A percentile compares a stretch with the other conserved stretches of the same genome.
phyloP scores from a whole-genome alignment of 306 rosid species.

The Fagus crenata region DNA sequence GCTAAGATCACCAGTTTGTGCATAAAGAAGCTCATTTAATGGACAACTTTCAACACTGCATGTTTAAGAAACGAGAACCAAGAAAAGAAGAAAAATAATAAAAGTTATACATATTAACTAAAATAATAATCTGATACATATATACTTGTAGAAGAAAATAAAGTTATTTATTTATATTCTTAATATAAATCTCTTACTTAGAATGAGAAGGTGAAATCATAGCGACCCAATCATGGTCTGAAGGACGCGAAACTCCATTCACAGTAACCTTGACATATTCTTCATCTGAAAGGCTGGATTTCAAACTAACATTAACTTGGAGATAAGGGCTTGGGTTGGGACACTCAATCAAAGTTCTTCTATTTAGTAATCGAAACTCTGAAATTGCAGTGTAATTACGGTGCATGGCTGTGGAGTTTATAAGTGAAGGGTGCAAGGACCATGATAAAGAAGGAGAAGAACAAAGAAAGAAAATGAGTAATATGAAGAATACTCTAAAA shows the following conservation, averaged over 20 bases:
- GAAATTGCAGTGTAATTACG: constrained; percentile 65
- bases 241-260: constrained; percentile 51
- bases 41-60: constrained; percentile 56
- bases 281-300: constrained; percentile 44
- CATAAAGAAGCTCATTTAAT: constrained; percentile 24
- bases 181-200: constrained; percentile 42
- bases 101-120: background rate
- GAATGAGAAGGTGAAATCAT: constrained; percentile 82
- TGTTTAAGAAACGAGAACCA: background rate
- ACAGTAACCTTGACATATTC: constrained; percentile 55
- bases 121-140: too few relatives aligned
- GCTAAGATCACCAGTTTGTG: constrained; percentile 72
- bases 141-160: too few relatives aligned
- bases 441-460: constrained; percentile 21
- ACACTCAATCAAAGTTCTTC: constrained; percentile 49
- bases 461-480: constrained; percentile 3
- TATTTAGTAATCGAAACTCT: constrained; percentile 58
- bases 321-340: constrained; percentile 31
- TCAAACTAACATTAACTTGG: constrained; percentile 33
- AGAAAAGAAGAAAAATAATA: background rate
- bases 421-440: constrained; percentile 29
- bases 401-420: constrained; percentile 42
- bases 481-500: constrained; percentile 14
- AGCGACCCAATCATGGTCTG: constrained; percentile 63
- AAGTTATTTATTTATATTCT: too few relatives aligned